Evolutionary conservation across 2,329 filamentous ascomycete species (phyloP).

Genomic region (Periconia sp.): DNA sequence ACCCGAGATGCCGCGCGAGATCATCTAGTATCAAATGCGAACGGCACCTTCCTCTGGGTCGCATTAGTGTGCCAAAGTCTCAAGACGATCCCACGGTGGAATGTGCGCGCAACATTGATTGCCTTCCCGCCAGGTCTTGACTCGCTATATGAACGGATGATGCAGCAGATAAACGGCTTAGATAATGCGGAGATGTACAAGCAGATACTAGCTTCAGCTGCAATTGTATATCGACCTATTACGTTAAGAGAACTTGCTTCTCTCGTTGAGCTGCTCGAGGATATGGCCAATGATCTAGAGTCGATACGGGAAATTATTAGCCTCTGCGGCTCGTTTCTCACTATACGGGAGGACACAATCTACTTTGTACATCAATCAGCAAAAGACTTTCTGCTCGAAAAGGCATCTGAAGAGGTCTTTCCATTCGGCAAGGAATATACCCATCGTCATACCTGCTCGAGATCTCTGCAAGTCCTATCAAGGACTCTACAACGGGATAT

Average conservation of each 20-base stretch:
- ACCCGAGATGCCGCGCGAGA: conserved; percentile 12
- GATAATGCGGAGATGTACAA: conserved; percentile 37
- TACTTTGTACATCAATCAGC: no score
- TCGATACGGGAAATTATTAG: conserved; percentile 33
- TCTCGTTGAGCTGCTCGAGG: conserved; percentile 21
- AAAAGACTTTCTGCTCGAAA: no score
- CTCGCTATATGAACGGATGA: conserved; percentile 48
- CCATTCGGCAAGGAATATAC: conserved; percentile 4
- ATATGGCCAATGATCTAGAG: conserved; percentile 10
- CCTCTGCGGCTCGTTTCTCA: conserved; percentile 50
- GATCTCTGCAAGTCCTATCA: conserved; percentile 37
- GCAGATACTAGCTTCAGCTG: conserved; percentile 41
- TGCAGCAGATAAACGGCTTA: conserved; percentile 35
- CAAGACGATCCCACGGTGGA: conserved; percentile 15
- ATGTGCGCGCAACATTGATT: conserved; percentile 16
- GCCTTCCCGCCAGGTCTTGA: conserved; percentile 45
- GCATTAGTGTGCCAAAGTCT: conserved; percentile 49
- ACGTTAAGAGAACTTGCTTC: conserved; percentile 38
- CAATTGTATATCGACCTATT: conserved; percentile 45
- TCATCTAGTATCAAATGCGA: conserved; percentile 37
- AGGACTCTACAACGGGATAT: conserved; percentile 27
- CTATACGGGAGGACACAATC: no score
- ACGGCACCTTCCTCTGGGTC: no score
- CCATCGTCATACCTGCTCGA: conserved; percentile 17
- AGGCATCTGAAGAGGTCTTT: no score